phyloP scores from a whole-genome alignment of 495 filamentous ascomycete species.

The Hypoxylon fragiforme region DNA sequence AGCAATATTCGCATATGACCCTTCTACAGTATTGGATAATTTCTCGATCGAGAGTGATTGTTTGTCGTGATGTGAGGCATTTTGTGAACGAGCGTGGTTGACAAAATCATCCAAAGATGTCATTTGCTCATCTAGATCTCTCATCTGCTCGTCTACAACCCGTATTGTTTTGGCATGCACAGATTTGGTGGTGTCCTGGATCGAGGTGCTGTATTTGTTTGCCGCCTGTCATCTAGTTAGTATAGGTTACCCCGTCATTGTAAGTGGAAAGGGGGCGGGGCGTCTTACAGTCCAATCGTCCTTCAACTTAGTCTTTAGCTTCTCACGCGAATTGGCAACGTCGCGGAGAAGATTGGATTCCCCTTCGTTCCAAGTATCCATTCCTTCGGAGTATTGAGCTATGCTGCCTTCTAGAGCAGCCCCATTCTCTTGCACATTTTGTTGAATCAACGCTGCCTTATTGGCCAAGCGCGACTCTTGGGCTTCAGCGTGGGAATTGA shows the following conservation, averaged over 20 bases:
- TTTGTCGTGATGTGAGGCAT: slow-evolving; percentile 69
- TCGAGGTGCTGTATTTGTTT: slow-evolving; percentile 75
- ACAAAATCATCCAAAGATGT: slow-evolving; percentile 88
- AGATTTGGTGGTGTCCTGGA: slow-evolving; percentile 78
- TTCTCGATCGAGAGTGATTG: slow-evolving; percentile 63
- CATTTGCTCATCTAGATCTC: slow-evolving; percentile 84
- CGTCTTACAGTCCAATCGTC: slow-evolving; percentile 80
- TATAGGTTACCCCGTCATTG: too few species aligned
- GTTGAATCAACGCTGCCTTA: slow-evolving; percentile 62
- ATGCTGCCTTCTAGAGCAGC: slow-evolving; percentile 65
- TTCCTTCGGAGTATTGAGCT: slow-evolving; percentile 65
- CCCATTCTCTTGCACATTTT: slow-evolving; percentile 63
- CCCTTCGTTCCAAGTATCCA: slow-evolving; percentile 74
- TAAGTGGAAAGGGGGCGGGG: background rate
- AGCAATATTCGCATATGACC: slow-evolving; percentile 70
- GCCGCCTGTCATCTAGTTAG: slow-evolving; percentile 60
- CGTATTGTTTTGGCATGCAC: slow-evolving; percentile 91
- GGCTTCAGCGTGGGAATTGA: slow-evolving; percentile 71
- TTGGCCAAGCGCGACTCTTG: slow-evolving; percentile 72
- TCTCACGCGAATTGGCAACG: slow-evolving; percentile 70
- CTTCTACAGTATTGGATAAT: slow-evolving; percentile 65
- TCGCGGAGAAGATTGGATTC: slow-evolving; percentile 71
- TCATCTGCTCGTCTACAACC: slow-evolving; percentile 88
- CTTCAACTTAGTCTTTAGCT: slow-evolving; percentile 77
- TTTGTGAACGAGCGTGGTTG: slow-evolving; percentile 77